Evolutionary conservation across 495 filamentous ascomycete species (phyloP), one percentile per base, ranked within the genome.

Genomic region (Neurospora sp.): DNA sequence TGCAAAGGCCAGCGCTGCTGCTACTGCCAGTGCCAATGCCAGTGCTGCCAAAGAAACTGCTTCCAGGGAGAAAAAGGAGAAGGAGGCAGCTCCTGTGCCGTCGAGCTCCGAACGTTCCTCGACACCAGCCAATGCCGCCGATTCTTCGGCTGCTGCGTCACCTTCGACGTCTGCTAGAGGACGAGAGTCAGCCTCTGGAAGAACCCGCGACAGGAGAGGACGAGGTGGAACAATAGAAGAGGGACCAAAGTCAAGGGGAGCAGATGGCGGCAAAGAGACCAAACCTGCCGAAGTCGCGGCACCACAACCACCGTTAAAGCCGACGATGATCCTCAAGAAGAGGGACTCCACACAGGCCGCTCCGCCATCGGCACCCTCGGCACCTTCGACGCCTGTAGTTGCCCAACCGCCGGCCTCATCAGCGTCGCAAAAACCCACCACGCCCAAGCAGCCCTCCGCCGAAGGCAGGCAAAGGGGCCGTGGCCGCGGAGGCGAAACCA

Each of bases 301-400:
- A 18, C 71, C 72, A 5, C 72, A 77, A 35, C 42, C 74, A 6
- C 68, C 76, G 11, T 68, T 77, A 12, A 81, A 80, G 48, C 39
- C 78, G 9, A 79, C 84, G 4, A 69, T 84, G n/a, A 81, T 84
- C 20, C 77, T 85, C 48, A 68, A 83, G 53, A 85, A 84, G 72
- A 84, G 82, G 70, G 79, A 77, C 9, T 80, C 81, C 14, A 73
- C 27, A 38, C 74, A 78, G 7, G 75, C 75, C 27, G 41, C 76
- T 61, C 39, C 73, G 44, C 5, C 41, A 20, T 48, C 76, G 73
- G 78, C 77, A 44, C 78, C 77, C 38, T 73, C 83, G 46, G 76
- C 77, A 20, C 69, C 79, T 70, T 40, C 76, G 16, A 73, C 75
- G 8, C 42, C 70, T 69, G 27, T 59, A 31, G 22, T n/a, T 8